Conservation (phyloP, 2,329 filamentous ascomycete species). For the Furcasterigmium furcatum region DNA sequence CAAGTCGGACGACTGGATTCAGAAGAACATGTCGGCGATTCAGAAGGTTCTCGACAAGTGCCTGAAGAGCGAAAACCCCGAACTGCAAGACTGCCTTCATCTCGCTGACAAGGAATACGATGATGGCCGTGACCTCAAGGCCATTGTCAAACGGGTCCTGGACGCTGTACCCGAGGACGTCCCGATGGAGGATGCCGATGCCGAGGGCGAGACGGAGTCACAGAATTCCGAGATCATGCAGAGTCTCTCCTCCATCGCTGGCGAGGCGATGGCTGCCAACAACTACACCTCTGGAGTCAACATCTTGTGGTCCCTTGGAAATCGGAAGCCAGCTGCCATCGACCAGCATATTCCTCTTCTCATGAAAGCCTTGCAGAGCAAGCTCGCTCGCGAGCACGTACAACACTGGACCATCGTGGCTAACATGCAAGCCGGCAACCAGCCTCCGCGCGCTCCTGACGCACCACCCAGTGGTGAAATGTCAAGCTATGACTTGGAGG, state of each 20-base stretch:
- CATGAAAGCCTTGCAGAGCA: slow-evolving; percentile 90
- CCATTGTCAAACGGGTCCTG: slow-evolving; percentile 77
- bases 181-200: slow-evolving; percentile 72
- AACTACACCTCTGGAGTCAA: slow-evolving; percentile 90
- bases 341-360: slow-evolving; percentile 84
- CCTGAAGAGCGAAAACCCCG: slow-evolving; percentile 81
- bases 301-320: slow-evolving; percentile 86
- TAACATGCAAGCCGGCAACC: slow-evolving; percentile 42
- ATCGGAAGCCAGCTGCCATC: slow-evolving; percentile 80
- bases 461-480: slow-evolving; percentile 53
- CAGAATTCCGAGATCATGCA: slow-evolving; percentile 84
- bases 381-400: slow-evolving; percentile 91
- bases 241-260: slow-evolving; percentile 80
- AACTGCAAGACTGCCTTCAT: slow-evolving; percentile 92
- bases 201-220: slow-evolving; percentile 77
- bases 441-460: slow-evolving; percentile 39
- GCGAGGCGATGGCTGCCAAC: slow-evolving; percentile 76
- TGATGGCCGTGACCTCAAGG: slow-evolving; percentile 66
- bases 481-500: slow-evolving; percentile 74
- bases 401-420: slow-evolving; percentile 63
- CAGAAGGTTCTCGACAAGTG: slow-evolving; percentile 90
- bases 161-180: slow-evolving; percentile 82
- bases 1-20: slow-evolving; percentile 87
- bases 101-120: slow-evolving; percentile 67
- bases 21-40: slow-evolving; percentile 70